Percentiles rank a stretch among this genome's conserved stretches.
Conservation (phyloP, 2,329 filamentous ascomycete genomes). For the Immersiporthe knoxdaviesiana region DNA sequence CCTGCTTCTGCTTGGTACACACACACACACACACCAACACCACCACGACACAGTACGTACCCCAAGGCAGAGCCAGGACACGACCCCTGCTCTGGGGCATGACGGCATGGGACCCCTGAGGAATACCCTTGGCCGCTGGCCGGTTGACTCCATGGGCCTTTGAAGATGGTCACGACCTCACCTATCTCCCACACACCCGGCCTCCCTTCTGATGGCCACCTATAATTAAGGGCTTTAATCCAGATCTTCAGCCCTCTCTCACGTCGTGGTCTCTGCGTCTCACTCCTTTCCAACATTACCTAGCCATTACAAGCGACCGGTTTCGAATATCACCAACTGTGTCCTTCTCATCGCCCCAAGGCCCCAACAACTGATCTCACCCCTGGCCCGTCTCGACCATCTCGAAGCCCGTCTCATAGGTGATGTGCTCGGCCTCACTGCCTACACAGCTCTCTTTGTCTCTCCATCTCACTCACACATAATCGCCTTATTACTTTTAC, state of each 20-base stretch:
- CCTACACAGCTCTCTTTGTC: background rate
- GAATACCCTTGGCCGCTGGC: slow-evolving; percentile 15
- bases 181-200: slow-evolving; percentile 25
- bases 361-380: slow-evolving; percentile 23
- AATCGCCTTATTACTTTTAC: slow-evolving; percentile 10
- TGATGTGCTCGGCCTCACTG: slow-evolving; percentile 22
- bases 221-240: slow-evolving; percentile 25
- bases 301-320: slow-evolving; percentile 26
- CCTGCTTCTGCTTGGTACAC: background rate
- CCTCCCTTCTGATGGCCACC: slow-evolving; percentile 24
- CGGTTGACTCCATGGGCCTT: slow-evolving; percentile 18
- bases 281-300: slow-evolving; percentile 7
- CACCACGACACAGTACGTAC: background rate
- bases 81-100: slow-evolving; percentile 7
- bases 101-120: slow-evolving; percentile 27
- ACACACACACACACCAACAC: too few species aligned
- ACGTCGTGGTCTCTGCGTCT: slow-evolving; percentile 2
- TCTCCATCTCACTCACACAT: background rate
- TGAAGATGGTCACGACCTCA: slow-evolving; percentile 23
- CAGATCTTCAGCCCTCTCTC: slow-evolving; percentile 18
- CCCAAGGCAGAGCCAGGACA: background rate
- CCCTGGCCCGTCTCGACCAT: slow-evolving; percentile 27
- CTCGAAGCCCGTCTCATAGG: slow-evolving; percentile 21
- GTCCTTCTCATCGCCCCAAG: slow-evolving; percentile 10
- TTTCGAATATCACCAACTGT: slow-evolving; percentile 25